Percentiles rank a stretch among this genome's conserved stretches.
phyloP scores from a whole-genome alignment of 164 flowering plant genomes.

The Stephania yunnanensis region DNA sequence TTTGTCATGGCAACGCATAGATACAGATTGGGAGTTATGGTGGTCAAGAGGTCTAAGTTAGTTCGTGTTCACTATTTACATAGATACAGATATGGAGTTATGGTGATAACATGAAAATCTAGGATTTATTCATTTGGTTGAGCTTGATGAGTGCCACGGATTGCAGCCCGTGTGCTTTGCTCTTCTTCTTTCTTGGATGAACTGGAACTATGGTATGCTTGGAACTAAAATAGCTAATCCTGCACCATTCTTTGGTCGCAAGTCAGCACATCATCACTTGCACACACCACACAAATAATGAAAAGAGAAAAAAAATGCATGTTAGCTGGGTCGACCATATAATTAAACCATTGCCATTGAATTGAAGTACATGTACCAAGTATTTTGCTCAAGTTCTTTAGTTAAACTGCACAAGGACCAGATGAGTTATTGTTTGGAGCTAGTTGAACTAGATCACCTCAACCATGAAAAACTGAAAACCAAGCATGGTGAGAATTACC shows the following conservation, averaged over 20 bases:
- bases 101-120: too few species aligned
- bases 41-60: too few species aligned
- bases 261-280: not conserved
- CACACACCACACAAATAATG: not conserved
- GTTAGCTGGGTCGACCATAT: not conserved
- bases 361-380: not conserved
- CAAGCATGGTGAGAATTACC: not conserved
- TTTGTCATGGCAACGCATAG: not conserved
- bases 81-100: too few species aligned
- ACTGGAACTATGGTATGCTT: not conserved
- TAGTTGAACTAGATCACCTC: not conserved
- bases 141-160: too few species aligned
- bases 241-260: too few species aligned
- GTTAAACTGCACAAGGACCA: not conserved
- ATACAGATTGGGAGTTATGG: too few species aligned
- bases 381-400: not conserved
- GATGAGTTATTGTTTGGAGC: not conserved
- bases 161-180: not conserved
- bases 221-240: not conserved
- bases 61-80: not conserved
- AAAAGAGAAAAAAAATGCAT: not conserved
- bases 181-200: not conserved
- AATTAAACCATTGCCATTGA: not conserved
- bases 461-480: not conserved
- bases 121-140: too few species aligned